Conservation (phyloP, 2,329 filamentous ascomycete genomes). For the Didymella pinodella region DNA sequence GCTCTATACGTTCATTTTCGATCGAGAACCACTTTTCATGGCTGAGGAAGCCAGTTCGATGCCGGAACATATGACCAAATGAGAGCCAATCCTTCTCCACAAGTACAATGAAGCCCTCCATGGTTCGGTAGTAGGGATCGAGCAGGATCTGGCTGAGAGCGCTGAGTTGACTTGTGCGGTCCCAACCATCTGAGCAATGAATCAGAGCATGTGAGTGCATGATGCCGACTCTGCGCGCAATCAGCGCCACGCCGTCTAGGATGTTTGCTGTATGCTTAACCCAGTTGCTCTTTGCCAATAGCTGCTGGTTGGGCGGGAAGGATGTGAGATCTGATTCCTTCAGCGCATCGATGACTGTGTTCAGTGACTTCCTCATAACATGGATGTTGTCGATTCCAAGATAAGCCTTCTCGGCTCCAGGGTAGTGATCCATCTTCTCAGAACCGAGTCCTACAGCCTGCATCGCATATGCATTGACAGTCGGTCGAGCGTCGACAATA, state of each 20-base stretch:
- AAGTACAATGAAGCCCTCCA: conserved; percentile 92
- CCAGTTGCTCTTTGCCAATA: conserved; percentile 86
- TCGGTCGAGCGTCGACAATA: conserved; percentile 94
- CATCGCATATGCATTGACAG: conserved; percentile 93
- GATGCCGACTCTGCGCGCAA: conserved; percentile 86
- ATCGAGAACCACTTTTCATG: conserved; percentile 94
- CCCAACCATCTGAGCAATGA: conserved; percentile 98
- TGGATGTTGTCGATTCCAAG: conserved; percentile 98
- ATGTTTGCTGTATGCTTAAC: conserved; percentile 86
- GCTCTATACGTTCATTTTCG: conserved; percentile 78
- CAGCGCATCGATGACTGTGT: conserved; percentile 85
- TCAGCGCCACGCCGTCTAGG: conserved; percentile 82
- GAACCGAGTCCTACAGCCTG: conserved; percentile 92
- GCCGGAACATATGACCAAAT: conserved; percentile 96
- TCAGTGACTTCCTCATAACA: conserved; percentile 91
- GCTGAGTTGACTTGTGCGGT: conserved; percentile 93
- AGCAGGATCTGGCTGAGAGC: conserved; percentile 91
- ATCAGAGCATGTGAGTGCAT: conserved; percentile 95
- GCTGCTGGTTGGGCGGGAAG: conserved; percentile 80
- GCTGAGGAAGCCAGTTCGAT: conserved; percentile 86
- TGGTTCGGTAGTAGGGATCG: conserved; percentile 92
- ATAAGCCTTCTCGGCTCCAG: conserved; percentile 88
- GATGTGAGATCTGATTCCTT: conserved; percentile 91
- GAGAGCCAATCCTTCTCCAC: conserved; percentile 98
- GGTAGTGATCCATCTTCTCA: conserved; percentile 98